Percentiles rank a stretch among this genome's conserved stretches.
Evolutionary conservation across 2,329 filamentous ascomycete genomes (phyloP).

Genomic region (Plenodomus tracheiphilus): DNA sequence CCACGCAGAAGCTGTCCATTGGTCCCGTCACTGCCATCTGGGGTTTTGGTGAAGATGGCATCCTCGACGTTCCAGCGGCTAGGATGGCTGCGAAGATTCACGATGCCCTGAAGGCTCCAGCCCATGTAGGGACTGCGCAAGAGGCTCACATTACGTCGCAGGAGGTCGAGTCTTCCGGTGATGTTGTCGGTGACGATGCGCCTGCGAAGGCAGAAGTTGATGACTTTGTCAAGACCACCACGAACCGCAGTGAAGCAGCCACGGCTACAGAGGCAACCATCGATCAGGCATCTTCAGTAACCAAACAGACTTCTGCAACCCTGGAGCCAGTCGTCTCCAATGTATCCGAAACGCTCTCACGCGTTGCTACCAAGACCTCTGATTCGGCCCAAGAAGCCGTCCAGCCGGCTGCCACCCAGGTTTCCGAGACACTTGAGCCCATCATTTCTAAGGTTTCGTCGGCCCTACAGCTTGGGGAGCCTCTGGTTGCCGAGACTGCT

Average conservation of each 20-base stretch:
- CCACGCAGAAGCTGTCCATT: conserved; percentile 29
- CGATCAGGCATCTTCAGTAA: conserved; percentile 4
- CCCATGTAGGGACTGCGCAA: neutral
- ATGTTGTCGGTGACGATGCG: conserved; percentile 6
- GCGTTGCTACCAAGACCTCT: neutral
- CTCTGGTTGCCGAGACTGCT: conserved; percentile 12
- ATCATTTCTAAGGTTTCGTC: conserved; percentile 3
- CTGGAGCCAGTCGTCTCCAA: neutral
- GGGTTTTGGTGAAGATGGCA: conserved; percentile 41
- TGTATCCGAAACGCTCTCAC: neutral
- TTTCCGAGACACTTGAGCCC: conserved; percentile 7
- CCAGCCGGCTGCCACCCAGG: conserved; percentile 5
- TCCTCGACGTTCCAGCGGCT: conserved; percentile 38
- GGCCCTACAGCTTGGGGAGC: conserved; percentile 8
- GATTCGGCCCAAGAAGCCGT: conserved; percentile 3
- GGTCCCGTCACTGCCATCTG: conserved; percentile 38
- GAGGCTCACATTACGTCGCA: neutral
- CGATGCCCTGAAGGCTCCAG: conserved; percentile 14
- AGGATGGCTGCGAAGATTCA: conserved; percentile 33
- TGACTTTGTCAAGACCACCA: conserved; percentile 5
- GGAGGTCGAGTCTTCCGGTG: conserved; percentile 7
- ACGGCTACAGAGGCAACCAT: conserved; percentile 2
- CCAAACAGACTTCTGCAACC: conserved; percentile 1
- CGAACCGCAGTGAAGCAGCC: conserved; percentile 8
- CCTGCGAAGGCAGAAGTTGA: conserved; percentile 12